phyloP scores from a whole-genome alignment of 2,329 filamentous ascomycete genomes.

The Pyrenochaeta sp. region DNA sequence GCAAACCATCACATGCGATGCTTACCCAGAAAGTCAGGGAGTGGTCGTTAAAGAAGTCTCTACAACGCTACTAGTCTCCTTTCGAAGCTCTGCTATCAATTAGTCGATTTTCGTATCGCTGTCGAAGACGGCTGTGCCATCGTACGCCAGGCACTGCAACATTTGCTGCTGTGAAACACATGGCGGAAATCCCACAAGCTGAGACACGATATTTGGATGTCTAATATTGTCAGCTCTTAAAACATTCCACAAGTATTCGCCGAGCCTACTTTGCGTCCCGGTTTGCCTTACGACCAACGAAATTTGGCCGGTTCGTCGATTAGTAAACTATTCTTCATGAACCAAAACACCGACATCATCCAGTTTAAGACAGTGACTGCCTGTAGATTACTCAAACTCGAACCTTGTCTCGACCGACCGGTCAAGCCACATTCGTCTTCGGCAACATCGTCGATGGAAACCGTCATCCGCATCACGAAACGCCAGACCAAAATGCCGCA shows the following conservation, averaged over 20 bases:
- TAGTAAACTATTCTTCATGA: not conserved
- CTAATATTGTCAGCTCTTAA: not conserved
- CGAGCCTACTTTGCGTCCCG: not conserved
- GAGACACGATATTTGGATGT: conserved; percentile 22
- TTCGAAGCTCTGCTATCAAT: conserved; percentile 39
- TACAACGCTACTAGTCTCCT: conserved; percentile 39
- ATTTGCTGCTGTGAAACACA: conserved; percentile 47
- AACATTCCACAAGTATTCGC: not conserved
- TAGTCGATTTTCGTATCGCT: conserved; percentile 39
- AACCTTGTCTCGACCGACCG: not conserved
- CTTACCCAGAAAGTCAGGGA: conserved; percentile 37
- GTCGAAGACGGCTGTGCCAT: conserved; percentile 39
- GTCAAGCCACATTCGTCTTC: not conserved
- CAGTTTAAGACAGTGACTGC: too few relatives aligned
- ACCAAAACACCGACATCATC: too few relatives aligned
- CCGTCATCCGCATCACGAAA: not conserved
- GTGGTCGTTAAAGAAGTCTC: conserved; percentile 34
- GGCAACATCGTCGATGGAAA: not conserved
- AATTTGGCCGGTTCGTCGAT: not conserved
- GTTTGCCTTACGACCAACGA: not conserved
- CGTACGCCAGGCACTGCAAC: conserved; percentile 42
- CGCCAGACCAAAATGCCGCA: not conserved
- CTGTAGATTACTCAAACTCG: not conserved
- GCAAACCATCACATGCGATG: not conserved
- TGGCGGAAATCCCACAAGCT: conserved; percentile 37